Evolutionary conservation across 805 yeast genomes (phyloP).

Genomic region (Isabelozyma pseudorhagii): DNA sequence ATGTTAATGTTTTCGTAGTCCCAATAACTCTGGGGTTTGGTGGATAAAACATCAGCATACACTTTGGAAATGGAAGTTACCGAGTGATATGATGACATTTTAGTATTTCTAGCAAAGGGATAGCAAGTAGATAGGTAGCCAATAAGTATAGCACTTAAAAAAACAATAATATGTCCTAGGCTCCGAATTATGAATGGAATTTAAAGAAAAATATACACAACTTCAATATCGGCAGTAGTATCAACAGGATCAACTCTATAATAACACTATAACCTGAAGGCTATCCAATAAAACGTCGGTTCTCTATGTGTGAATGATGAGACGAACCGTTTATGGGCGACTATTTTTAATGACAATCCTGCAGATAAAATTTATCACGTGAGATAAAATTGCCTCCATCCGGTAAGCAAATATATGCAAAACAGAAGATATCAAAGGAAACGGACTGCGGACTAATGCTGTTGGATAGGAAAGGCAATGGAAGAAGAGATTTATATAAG

Average conservation of each 20-base stretch:
- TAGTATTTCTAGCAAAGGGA: background rate
- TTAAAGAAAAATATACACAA: too few species aligned
- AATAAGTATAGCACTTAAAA: background rate
- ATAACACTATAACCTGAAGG: too few species aligned
- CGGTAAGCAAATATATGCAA: background rate
- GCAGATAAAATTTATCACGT: background rate
- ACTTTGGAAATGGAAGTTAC: conserved; percentile 66
- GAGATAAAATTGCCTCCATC: background rate
- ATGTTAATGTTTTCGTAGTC: conserved; percentile 71
- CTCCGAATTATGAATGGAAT: background rate
- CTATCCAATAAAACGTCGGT: too few species aligned
- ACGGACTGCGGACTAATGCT: too few species aligned
- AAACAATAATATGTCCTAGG: background rate
- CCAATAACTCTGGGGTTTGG: conserved; percentile 81
- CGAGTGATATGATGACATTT: conserved; percentile 12
- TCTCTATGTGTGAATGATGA: too few species aligned
- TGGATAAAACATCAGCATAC: conserved; percentile 73
- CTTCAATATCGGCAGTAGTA: too few species aligned
- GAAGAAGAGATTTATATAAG: too few species aligned
- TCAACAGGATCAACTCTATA: too few species aligned
- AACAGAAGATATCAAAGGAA: too few species aligned
- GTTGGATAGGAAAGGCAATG: too few species aligned
- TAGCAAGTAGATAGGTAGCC: background rate
- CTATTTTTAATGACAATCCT: background rate
- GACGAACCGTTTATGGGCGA: background rate